Evolutionary conservation across 139 green algal species (phyloP).

Genomic region (Zygnema cylindricum): DNA sequence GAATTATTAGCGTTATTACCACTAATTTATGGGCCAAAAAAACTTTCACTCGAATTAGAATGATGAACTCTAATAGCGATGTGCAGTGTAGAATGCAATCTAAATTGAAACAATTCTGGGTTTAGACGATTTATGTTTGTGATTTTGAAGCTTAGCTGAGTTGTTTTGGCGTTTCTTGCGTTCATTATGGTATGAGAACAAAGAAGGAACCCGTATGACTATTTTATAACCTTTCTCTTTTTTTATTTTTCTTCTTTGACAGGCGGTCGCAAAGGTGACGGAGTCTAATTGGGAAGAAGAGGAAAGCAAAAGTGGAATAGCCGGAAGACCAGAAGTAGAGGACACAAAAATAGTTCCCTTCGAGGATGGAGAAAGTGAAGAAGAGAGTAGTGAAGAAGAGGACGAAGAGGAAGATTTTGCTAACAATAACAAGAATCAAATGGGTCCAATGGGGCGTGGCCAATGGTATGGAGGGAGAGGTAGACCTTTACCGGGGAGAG

Average conservation of each 20-base stretch:
- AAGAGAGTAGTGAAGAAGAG: neutral
- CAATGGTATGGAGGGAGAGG: neutral
- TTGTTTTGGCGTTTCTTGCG: neutral
- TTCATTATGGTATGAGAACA: neutral
- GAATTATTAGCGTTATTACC: too few species aligned
- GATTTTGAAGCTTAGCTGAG: too few species aligned
- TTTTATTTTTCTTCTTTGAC: neutral
- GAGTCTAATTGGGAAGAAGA: neutral
- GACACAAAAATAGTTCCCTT: conserved; percentile 11
- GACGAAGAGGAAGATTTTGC: conserved; percentile 5
- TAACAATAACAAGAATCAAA: neutral
- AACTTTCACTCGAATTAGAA: too few species aligned
- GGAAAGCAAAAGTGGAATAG: neutral
- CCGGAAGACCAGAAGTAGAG: neutral
- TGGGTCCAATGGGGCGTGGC: neutral
- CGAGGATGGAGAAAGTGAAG: neutral
- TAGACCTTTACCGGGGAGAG: neutral
- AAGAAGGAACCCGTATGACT: neutral
- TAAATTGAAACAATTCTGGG: too few species aligned
- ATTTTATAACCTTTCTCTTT: neutral
- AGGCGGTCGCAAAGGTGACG: neutral
- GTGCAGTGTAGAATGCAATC: too few species aligned
- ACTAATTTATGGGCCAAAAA: too few species aligned
- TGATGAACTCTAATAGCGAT: too few species aligned
- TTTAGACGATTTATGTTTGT: too few species aligned